Base-by-base conservation (phyloP, 257 asterid species). In the Ocimum tenuiflorum region DNA sequence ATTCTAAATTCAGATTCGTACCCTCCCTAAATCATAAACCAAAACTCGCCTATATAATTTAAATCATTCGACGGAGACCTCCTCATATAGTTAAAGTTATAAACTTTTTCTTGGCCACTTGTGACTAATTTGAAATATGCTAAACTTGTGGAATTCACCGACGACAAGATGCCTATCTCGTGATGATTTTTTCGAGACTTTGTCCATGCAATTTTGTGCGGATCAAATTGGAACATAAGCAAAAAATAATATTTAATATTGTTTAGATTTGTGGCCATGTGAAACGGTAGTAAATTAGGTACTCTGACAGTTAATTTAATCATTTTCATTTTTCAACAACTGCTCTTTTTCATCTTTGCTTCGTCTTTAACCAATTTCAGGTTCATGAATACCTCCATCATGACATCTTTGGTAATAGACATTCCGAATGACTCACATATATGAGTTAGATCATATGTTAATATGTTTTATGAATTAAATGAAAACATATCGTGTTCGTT, bases 141-240 rank as follows among this genome's bases (percentile, higher is more conserved):
- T 54, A 47, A 66, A 67, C 77, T 76, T 71, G 74, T 67, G 47
- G 75, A 68, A 29, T 56, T 55, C 66, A 63, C 18, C 75, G 36
- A 60, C 42, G 70, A 76, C 69, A 71, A 71, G 57, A 72, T 77
- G 73, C 70, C 73, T 33, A 45, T n/a, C 42, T n/a, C 41, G 59
- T 59, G 62, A 75, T 70, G 77, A 70, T 73, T 46, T 60, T 75
- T n/a, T 39, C 29, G 60, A 50, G 65, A 69, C 60, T 75, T 53
- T 31, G 43, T 35, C 62, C 71, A 29, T 27, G 65, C 64, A 67
- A 54, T 60, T 71, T 60, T 77, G 77, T 76, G 72, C 65, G 68
- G 15, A 68, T 69, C 74, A 67, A 58, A 63, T 24, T 15, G 27
- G n/a, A 31, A 33, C 47, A 19, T 14, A 11, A 61, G 52, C 12